Percentiles rank a stretch among this genome's conserved stretches.
Conservation (phyloP, 108 stramenopile genomes). For the Craspedostauros australis region DNA sequence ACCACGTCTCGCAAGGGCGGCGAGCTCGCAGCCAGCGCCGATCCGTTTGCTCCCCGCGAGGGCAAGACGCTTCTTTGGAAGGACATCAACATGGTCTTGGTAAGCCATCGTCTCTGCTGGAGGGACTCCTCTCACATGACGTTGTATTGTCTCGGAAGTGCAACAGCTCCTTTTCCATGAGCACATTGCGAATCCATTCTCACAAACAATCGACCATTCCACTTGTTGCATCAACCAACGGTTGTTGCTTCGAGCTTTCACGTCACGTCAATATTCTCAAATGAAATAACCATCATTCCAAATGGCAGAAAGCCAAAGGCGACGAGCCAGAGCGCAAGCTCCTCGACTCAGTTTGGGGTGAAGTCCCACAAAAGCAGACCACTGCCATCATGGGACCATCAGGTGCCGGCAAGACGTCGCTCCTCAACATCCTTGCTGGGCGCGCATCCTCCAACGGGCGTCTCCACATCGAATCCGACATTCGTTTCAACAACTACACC, state of each 20-base stretch:
- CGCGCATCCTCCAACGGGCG: slow-evolving; percentile 32
- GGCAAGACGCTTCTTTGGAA: slow-evolving; percentile 57
- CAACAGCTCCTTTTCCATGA: no score
- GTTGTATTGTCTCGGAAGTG: no score
- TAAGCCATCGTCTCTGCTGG: slow-evolving; percentile 25
- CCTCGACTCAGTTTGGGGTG: slow-evolving; percentile 48
- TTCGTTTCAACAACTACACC: slow-evolving; percentile 55
- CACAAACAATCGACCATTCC: no score
- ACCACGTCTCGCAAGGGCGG: no score
- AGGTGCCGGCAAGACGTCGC: slow-evolving; percentile 65
- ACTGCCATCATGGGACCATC: neutral
- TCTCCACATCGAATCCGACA: slow-evolving; percentile 41
- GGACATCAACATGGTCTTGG: slow-evolving; percentile 63
- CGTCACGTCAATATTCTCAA: no score
- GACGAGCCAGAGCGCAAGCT: slow-evolving; percentile 23
- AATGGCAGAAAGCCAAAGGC: no score
- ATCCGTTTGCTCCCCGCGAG: slow-evolving; percentile 62
- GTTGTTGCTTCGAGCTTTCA: no score
- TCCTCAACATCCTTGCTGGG: slow-evolving; percentile 78
- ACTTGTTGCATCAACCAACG: no score
- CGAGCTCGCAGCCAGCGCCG: neutral
- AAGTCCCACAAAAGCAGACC: slow-evolving; percentile 47
- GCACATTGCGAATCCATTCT: no score
- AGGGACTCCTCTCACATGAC: no score
- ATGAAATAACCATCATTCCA: no score